Evolutionary conservation across 306 rosid genomes (phyloP), one percentile per base, ranked within the genome.

Genomic region (Lablab purpureus): DNA sequence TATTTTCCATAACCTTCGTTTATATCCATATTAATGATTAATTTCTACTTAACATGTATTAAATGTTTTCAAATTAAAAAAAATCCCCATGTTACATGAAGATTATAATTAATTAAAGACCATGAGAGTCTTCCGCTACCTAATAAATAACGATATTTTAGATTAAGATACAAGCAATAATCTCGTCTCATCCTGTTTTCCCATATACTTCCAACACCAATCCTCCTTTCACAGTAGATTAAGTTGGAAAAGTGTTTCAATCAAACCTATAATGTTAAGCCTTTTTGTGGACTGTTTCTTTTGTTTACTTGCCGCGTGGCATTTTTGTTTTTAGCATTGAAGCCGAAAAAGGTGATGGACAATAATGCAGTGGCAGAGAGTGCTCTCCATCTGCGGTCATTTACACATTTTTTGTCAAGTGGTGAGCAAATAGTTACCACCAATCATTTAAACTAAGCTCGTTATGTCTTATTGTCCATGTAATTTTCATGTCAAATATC

Each of bases 361-460:
- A 40, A 40, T 40, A 9, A 40, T 40, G 45, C 13, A 30, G 18
- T 60, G 56, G n/a, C 21, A 65, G 10, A 27, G 25, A 25, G 46
- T 59, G 34, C 17, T 15, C 79, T 50, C 23, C 56, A 62, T 22
- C 59, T 9, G 10, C 8, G 18, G 34, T 34, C 36, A 62, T 49
- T 72, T 72, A 62, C 83, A 23, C 27, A 52, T 28, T 8, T 34
- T 78, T 51, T 63, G 40, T 47, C 50, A 40, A 78, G 58, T 55
- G 18, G 52, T 71, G 45, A 41, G 7, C 12, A 34, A 32, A 21
- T 12, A 58, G 63, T 23, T 49, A 46, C 60, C 7, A 32, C 60
- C 47, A 68, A 58, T 69, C 34, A 63, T 55, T 47, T 80, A 63
- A 72, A 27, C 54, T 11, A 41, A 54, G 37, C 69, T 79, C 47